phyloP scores from a whole-genome alignment of 164 flowering plant genomes.

The Annona cherimola region DNA sequence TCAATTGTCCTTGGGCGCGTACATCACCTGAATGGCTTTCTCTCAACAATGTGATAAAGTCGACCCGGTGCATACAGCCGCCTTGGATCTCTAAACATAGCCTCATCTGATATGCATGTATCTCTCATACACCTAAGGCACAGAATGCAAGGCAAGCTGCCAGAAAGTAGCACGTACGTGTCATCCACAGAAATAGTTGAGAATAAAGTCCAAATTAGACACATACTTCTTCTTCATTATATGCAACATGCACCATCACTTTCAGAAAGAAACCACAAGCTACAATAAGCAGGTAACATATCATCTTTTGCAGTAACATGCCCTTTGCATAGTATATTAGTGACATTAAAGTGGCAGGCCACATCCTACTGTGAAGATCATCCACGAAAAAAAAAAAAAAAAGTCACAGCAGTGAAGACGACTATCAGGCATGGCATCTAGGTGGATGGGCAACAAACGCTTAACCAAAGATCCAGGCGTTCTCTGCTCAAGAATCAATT shows the following conservation, averaged over 20 bases:
- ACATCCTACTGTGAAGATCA: background rate
- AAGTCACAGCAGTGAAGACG: no score
- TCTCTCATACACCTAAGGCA: conserved; percentile 86
- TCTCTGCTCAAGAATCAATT: background rate
- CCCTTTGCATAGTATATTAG: background rate
- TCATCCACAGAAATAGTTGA: background rate
- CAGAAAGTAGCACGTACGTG: conserved; percentile 11
- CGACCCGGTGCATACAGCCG: conserved; percentile 97
- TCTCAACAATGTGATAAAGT: conserved; percentile 88
- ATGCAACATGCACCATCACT: background rate
- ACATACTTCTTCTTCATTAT: background rate
- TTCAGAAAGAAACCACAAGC: background rate
- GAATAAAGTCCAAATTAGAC: background rate
- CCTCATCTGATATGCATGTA: conserved; percentile 75
- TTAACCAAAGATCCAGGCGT: background rate
- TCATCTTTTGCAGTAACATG: background rate
- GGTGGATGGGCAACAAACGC: background rate
- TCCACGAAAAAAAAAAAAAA: no score
- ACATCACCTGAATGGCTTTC: conserved; percentile 75
- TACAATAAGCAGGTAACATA: no score
- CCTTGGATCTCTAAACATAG: conserved; percentile 83
- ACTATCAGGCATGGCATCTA: background rate
- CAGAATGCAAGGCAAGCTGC: conserved; percentile 90
- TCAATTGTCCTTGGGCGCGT: background rate
- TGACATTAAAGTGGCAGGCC: background rate